Evolutionary conservation across 2,329 filamentous ascomycete genomes (phyloP), one percentile per base, ranked within the genome.

Genomic region (Paraphoma sp.): DNA sequence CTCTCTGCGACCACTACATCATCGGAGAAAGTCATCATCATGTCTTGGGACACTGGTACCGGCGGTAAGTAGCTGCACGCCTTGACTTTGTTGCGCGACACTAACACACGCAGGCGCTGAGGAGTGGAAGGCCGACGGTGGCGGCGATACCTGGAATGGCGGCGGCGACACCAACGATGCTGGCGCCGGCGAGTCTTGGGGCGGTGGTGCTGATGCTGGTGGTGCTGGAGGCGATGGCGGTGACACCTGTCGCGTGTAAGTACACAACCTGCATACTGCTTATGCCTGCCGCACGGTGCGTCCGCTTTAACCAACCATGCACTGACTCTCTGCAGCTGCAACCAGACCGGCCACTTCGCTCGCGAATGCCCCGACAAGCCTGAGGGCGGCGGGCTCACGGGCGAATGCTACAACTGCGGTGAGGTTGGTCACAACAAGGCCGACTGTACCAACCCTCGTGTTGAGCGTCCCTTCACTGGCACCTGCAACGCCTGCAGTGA

Each of bases 391-490:
- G 68, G 71, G 16, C 72, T 76, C 68, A 78, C 70, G 12, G 78
- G 81, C 18, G 79, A 78, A 44, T 88, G 86, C 78, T 87, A 77
- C 81, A 88, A 87, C 74, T 89, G 86, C 60, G 84, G 84, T 50
- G 74, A 87, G 63, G 65, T 77, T 31, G 84, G 87, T 12, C 87
- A 90, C 79, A 85, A 80, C 74, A 89, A 87, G 74, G 76, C 81
- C 1, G 87, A 89, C 7, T 89, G 87, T 66, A 65, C 84, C 16
- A 86, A 88, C 53, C 81, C 83, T 14, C 77, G 76, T 28, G 82
- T 85, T 50, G 78, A 81, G 54, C 79, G 79, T 50, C 69, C 77
- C 11, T 85, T 85, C 70, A 80, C 79, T 46, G 85, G 87, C 3
- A 83, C 78, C 9, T 92, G 89, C 77, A 84, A 84, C 59, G 79